Conservation (phyloP, 257 asterid species). For the Galeopsis tetrahit region DNA sequence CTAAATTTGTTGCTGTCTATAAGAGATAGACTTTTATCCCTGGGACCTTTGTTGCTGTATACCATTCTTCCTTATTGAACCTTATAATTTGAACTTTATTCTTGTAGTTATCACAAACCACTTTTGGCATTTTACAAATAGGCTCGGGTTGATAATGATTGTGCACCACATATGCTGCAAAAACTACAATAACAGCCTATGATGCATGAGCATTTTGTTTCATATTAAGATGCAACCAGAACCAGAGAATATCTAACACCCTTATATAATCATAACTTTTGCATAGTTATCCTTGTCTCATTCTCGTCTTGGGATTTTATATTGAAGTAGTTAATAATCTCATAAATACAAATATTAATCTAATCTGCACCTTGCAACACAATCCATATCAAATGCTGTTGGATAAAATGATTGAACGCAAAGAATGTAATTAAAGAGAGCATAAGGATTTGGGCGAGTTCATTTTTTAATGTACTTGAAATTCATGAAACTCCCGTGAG, state of each 20-base stretch:
- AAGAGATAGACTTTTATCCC: not conserved
- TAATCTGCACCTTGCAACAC: not conserved
- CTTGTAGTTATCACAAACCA: not conserved
- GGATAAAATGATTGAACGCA: not conserved
- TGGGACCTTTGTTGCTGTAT: not conserved
- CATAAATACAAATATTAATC: not conserved
- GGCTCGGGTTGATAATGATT: not conserved
- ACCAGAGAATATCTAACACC: not conserved
- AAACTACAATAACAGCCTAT: conserved; percentile 2
- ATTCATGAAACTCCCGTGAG: not conserved
- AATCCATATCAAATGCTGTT: not conserved
- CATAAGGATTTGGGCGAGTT: not conserved
- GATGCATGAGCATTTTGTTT: not conserved
- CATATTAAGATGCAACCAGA: conserved; percentile 17
- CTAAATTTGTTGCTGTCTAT: not conserved
- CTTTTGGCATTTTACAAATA: conserved; percentile 11
- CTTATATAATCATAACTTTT: not conserved
- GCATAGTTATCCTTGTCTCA: not conserved
- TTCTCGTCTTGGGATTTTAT: not conserved
- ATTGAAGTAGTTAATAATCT: not conserved
- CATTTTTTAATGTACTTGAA: not conserved
- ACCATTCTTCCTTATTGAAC: not conserved
- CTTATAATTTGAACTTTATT: not conserved
- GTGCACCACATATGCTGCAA: not conserved
- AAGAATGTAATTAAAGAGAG: not conserved